A percentile compares a stretch with the other conserved stretches of the same genome.
phyloP scores from a whole-genome alignment of 2,329 filamentous ascomycete species.

The Aspergillus japonicus region DNA sequence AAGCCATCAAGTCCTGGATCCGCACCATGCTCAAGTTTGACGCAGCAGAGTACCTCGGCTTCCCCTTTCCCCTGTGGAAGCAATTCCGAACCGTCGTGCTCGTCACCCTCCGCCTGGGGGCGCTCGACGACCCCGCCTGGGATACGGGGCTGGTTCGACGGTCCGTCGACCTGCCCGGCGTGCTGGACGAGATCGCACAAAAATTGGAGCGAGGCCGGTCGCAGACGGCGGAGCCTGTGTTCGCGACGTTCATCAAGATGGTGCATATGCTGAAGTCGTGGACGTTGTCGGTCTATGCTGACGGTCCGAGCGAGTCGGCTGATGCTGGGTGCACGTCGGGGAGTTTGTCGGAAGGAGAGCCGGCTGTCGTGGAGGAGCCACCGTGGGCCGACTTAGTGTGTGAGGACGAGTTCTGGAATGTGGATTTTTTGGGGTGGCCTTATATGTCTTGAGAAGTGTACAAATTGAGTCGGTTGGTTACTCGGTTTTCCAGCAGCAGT shows the following conservation, averaged over 20 bases:
- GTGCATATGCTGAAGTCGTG: too few relatives aligned
- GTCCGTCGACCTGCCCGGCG: slow-evolving; percentile 25
- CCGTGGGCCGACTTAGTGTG: too few relatives aligned
- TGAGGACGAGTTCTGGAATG: too few relatives aligned
- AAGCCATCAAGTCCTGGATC: slow-evolving; percentile 24
- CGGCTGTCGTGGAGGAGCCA: too few relatives aligned
- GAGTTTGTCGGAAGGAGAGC: too few relatives aligned
- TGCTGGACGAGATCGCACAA: slow-evolving; percentile 19
- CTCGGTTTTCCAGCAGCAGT: too few relatives aligned
- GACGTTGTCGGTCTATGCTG: too few relatives aligned
- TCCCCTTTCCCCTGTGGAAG: slow-evolving; percentile 24
- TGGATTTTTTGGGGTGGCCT: too few relatives aligned
- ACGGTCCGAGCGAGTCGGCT: too few relatives aligned
- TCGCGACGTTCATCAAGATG: not conserved
- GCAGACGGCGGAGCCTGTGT: not conserved
- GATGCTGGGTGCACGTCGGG: too few relatives aligned
- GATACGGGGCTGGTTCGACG: slow-evolving; percentile 25
- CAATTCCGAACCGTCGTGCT: slow-evolving; percentile 24
- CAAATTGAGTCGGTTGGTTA: too few relatives aligned
- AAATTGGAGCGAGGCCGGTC: not conserved
- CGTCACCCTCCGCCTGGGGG: slow-evolving; percentile 24
- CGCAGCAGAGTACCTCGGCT: slow-evolving; percentile 12
- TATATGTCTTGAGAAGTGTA: too few relatives aligned
- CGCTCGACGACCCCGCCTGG: slow-evolving; percentile 29
- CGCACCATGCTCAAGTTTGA: slow-evolving; percentile 19